A percentile compares a stretch with the other conserved stretches of the same genome.
Conservation (phyloP, 2,329 filamentous ascomycete species). For the Cladosporium colombiae region DNA sequence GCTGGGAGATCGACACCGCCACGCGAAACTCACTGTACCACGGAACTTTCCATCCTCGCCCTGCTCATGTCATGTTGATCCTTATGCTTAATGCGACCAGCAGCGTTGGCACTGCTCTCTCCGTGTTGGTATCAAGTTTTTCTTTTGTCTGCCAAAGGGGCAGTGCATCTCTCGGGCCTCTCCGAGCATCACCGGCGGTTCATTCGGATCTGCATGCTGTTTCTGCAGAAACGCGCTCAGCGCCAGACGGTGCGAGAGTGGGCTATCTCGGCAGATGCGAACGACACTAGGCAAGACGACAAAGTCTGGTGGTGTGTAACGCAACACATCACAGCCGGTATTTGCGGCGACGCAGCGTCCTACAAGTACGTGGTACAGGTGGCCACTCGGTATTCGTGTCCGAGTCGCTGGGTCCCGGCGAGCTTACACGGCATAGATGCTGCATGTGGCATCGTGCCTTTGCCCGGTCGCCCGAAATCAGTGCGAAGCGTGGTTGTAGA, state of each 20-base stretch:
- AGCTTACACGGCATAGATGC: slow-evolving; percentile 10
- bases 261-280: neutral
- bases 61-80: neutral
- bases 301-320: neutral
- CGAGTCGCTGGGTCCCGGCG: slow-evolving; percentile 1
- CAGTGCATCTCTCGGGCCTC: neutral
- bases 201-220: slow-evolving; percentile 1
- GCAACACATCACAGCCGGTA: neutral
- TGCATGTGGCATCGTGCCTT: neutral
- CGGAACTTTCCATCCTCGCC: slow-evolving; percentile 14
- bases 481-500: neutral
- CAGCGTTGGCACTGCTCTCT: neutral
- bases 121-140: neutral
- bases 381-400: neutral
- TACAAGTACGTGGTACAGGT: neutral
- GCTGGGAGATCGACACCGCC: slow-evolving; percentile 15
- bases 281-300: neutral
- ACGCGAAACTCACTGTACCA: slow-evolving; percentile 6
- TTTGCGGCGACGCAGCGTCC: neutral
- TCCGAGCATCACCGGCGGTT: neutral
- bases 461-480: slow-evolving; percentile 5
- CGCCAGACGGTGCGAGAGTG: neutral
- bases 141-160: neutral
- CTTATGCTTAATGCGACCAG: slow-evolving; percentile 13
- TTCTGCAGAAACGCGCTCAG: neutral